Percentiles rank a stretch among this genome's conserved stretches.
Evolutionary conservation across 1,139 yeast species (phyloP).

Genomic region (Taphrina flavorubra): DNA sequence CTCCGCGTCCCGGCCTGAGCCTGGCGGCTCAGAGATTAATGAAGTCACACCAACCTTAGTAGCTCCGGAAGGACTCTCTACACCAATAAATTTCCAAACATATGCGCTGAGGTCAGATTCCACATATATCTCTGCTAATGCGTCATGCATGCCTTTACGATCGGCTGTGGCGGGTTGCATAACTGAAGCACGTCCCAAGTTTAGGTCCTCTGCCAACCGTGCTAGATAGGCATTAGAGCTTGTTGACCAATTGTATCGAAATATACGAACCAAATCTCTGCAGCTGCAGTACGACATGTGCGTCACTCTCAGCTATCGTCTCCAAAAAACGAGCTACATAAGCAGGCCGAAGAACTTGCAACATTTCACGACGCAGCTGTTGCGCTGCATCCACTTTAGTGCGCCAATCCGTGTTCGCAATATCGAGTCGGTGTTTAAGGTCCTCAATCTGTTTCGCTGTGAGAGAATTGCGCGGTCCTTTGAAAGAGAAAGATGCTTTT

Average conservation of each 20-base stretch:
- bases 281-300: constrained; percentile 83
- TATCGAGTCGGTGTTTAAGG: constrained; percentile 74
- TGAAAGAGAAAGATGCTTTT: constrained; percentile 71
- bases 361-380: constrained; percentile 72
- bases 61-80: constrained; percentile 88
- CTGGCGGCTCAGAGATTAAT: too few species aligned
- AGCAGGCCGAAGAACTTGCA: constrained; percentile 76
- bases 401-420: constrained; percentile 84
- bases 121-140: constrained; percentile 61
- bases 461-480: constrained; percentile 73
- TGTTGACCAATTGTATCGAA: background rate
- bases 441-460: constrained; percentile 76
- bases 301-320: constrained; percentile 81
- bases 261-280: constrained; percentile 57
- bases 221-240: constrained; percentile 55
- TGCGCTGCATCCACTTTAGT: constrained; percentile 75
- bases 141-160: constrained; percentile 25
- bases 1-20: background rate
- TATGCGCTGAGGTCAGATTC: constrained; percentile 80
- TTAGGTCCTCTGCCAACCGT: constrained; percentile 80
- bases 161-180: constrained; percentile 60
- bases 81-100: constrained; percentile 68
- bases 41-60: constrained; percentile 57
- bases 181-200: constrained; percentile 79
- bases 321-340: constrained; percentile 74